Base-by-base conservation (phyloP, 2,329 filamentous ascomycete genomes). In the Rhynchosporium secalis region DNA sequence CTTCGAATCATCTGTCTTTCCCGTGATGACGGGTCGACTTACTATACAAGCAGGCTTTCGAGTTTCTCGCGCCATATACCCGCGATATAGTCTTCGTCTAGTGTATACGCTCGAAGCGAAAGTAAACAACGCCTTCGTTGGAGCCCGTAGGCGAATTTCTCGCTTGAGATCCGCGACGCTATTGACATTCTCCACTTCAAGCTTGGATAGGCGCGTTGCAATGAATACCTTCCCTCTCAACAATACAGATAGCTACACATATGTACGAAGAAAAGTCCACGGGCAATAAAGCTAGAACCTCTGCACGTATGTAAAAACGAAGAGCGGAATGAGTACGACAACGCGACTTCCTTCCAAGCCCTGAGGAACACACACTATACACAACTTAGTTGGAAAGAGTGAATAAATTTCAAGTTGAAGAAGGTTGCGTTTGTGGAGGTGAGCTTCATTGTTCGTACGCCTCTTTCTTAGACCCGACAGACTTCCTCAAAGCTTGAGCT, bases 361-460 rank as follows among this genome's bases (percentile, higher is more conserved):
- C 31, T 63, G 40, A 52, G 55, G 13, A 36, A 13, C 20, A 48
- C 62, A 15, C 61, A 58, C 28, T 55, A 55, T 10, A 20, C 49
- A 4, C 38, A 49, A 38, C 38, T 38, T n/a, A 58, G 41, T 15
- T 61, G 47, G 54, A 54, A 38, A 52, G 54, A 58, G 3, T 52
- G n/a, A 3, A 7, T 63, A 9, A 31, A 58, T 1, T 63, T 61
- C 13, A 60, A 58, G n/a, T 26, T 58, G 52, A 58, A 26, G 13
- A 61, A n/a, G 47, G 52, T 59, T 51, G 54, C 61, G n/a, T 63
- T 61, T 46, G 54, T 63, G 3, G 48, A 61, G 28, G 58, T 58
- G 47, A 26, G 40, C 1, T 3, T 20, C 13, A 38, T 29, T 38
- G 2, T 1, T 9, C 15, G n/a, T 20, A 29, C 33, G 6, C 20